Evolutionary conservation across 352 stramenopile genomes (phyloP).

Genomic region (Halophytophthora polymorphica): DNA sequence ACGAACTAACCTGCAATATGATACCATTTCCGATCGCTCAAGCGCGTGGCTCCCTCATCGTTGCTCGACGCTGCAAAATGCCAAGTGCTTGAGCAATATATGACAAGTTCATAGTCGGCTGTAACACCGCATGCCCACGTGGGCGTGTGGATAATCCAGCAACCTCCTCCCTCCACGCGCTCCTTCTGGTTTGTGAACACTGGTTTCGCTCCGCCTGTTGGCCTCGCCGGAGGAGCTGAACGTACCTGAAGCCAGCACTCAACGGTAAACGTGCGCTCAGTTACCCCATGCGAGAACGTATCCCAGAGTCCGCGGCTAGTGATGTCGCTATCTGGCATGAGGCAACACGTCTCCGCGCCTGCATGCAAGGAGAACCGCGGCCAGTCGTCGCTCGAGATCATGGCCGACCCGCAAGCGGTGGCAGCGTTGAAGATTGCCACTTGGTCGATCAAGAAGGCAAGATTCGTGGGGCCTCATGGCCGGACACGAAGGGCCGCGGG

Average conservation of each 20-base stretch:
- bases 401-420: neutral
- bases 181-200: neutral
- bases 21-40: conserved; percentile 5
- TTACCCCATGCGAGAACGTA: conserved; percentile 1
- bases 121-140: conserved; percentile 24
- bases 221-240: too few species aligned
- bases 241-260: conserved; percentile 41
- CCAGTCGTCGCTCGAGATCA: conserved; percentile 32
- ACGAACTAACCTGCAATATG: conserved; percentile 13
- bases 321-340: neutral
- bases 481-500: too few species aligned
- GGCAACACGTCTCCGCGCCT: conserved; percentile 7
- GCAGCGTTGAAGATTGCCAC: too few species aligned
- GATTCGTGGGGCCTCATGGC: too few species aligned
- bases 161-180: conserved; percentile 2
- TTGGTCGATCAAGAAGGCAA: too few species aligned
- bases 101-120: conserved; percentile 2
- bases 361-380: conserved; percentile 36
- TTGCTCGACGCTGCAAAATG: neutral
- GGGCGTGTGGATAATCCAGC: conserved; percentile 29
- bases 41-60: neutral
- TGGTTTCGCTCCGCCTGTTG: too few species aligned
- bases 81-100: conserved; percentile 1
- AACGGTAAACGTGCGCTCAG: conserved; percentile 13
- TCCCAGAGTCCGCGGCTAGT: neutral